Evolutionary conservation across 2,329 filamentous ascomycete species (phyloP), one percentile per base, ranked within the genome.

Genomic region (Aspergillus arachidicola): DNA sequence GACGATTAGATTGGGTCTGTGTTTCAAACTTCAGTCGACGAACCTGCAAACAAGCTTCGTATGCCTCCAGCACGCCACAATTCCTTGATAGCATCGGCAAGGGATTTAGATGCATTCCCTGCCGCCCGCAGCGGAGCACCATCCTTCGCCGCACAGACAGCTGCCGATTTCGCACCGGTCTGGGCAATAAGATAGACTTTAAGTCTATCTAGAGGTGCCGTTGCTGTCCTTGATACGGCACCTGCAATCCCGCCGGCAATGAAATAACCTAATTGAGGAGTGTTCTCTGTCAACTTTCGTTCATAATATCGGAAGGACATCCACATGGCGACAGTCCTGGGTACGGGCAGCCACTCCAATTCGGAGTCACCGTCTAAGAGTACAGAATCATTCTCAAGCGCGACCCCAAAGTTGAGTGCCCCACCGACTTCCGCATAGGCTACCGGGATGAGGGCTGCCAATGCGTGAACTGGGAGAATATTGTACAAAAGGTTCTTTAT

Each of bases 161-260:
- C 87, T 71, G 83, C 81, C 69, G 86, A 74, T 63, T 84, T 85
- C 61, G 84, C 81, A 67, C 84, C 86, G 62, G 93, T 96, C 79
- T 96, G 94, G 59, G 96, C 94, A 72, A 99, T 95, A 59, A 99
- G 87, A 78, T 96, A 98, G 68, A 99, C 95, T 82, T 98, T 98
- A 63, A 99, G 84, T 72, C 95, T 93, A 82, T 99, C 95, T 79
- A 99, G 89, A 64, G 95, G 95, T 64, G 95, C 95, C 70, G 95
- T 99, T 67, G 92, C 91, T 75, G 95, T 98, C 76, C 95, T 90
- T 76, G 94, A 98, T 73, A 97, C 90, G 78, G 93, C 94, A 77
- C 95, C 95, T 77, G 94, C 93, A 76, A 96, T 85, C 79, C 93
- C 95, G 84, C 95, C 95, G 78, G 95, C 95, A 82, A 96, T 81